Evolutionary conservation across 2,329 filamentous ascomycete genomes (phyloP), one percentile per base, ranked within the genome.

Genomic region (Nannizzia gypsea): DNA sequence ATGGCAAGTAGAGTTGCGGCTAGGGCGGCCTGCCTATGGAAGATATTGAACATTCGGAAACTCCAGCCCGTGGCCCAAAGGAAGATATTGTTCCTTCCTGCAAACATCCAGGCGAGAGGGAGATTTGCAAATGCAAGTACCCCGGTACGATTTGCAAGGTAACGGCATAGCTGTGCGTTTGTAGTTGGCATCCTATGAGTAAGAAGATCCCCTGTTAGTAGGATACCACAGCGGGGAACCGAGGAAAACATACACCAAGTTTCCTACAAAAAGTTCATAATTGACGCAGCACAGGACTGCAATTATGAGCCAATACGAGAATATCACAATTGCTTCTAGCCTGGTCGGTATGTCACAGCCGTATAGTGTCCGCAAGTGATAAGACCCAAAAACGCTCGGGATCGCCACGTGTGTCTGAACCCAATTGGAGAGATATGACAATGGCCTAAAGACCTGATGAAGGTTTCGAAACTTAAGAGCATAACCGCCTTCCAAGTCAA

Each of bases 1-100:
- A 87, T 75, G 1, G 83, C 85, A 64, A 87, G 78, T 0, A 83
- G 60, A 0, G 84, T 84, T 4, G 83, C 78, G 1, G 86, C 76
- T 17, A 85, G 76, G 0, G 86, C 85, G 2, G 85, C 76, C 77
- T 83, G 84, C 0, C 85, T 81, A 69, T 88, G 86, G 58, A 87
- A 87, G 44, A 82, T 78, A 64, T 83, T 88, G 66, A 83, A 88
- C 0, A 82, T 83, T 1, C 78, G 78, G 67, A 85, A 87, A 9
- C 81, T 83, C 84, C 85, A 88, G 0, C 85, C 85, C 0, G 86
- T 88, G 0, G 83, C 67, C 82, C 82, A 86, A 59, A 87, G 73
- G 15, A 87, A 76, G 0, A 84, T 66, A 57, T 88, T 87, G 63
- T 88, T 89, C 8, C 86, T 76, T 67, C 82, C 81, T 0, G 81